These are phyloP conservation scores for Asclepias syriaca DNA, from an alignment of 257 asterid species.

Conservation along the genomic window DNA sequence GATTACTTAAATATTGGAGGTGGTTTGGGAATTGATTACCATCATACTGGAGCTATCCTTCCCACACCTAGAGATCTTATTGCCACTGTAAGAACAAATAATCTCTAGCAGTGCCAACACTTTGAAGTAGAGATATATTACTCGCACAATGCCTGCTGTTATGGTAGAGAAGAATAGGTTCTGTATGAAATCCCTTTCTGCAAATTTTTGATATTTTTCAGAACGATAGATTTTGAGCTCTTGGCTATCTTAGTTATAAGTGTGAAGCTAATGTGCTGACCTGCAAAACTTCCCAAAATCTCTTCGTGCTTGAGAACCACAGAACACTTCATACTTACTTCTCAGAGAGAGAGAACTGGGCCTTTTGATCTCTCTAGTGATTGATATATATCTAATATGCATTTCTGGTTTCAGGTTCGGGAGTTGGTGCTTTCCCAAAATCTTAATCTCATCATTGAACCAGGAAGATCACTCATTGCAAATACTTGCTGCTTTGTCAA, in stretches of 20 bases:
- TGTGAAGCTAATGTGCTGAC: neutral
- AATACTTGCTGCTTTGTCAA: slow-evolving; percentile 93
- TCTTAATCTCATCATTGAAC: slow-evolving; percentile 90
- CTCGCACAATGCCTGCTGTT: neutral
- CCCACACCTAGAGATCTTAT: slow-evolving; percentile 90
- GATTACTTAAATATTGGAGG: slow-evolving; percentile 91
- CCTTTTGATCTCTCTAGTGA: neutral
- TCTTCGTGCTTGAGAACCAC: neutral
- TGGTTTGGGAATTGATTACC: slow-evolving; percentile 91
- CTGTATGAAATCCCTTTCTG: neutral
- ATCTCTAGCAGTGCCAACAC: neutral
- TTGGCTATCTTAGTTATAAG: neutral
- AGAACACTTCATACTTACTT: neutral
- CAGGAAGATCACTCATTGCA: slow-evolving; percentile 91
- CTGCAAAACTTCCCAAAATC: neutral
- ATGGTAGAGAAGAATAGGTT: neutral
- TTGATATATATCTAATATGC: neutral
- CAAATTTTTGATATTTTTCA: neutral
- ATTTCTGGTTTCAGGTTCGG: slow-evolving; percentile 53
- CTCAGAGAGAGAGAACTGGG: neutral
- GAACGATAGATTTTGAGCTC: neutral
- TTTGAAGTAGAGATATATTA: neutral
- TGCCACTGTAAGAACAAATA: slow-evolving; percentile 54
- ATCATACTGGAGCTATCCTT: slow-evolving; percentile 86
- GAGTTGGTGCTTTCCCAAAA: slow-evolving; percentile 77